Conservation (phyloP, 768 basidiomycete genomes). For the Calocera cornea region DNA sequence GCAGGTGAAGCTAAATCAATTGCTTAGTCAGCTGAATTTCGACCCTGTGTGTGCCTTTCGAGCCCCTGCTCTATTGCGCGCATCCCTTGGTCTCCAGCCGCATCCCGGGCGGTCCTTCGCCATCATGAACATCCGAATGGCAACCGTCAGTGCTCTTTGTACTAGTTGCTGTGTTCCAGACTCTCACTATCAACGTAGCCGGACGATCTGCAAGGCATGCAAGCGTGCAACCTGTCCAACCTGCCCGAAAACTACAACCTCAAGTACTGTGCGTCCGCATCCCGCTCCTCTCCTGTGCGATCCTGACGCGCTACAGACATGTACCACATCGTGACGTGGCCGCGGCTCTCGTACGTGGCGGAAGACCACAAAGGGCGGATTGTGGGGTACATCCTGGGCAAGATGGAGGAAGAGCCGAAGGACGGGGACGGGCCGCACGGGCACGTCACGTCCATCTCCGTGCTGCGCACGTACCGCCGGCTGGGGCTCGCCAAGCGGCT, state of each 20-base stretch:
- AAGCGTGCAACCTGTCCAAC: slow-evolving; percentile 35
- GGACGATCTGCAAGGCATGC: slow-evolving; percentile 35
- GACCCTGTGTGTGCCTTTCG: neutral
- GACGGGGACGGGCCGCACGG: slow-evolving; percentile 57
- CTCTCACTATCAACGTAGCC: slow-evolving; percentile 18
- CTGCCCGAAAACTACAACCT: slow-evolving; percentile 32
- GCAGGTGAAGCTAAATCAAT: neutral
- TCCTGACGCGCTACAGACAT: slow-evolving; percentile 24
- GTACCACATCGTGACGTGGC: slow-evolving; percentile 37
- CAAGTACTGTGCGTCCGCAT: slow-evolving; percentile 11
- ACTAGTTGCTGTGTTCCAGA: neutral
- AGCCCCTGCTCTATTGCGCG: too few relatives aligned
- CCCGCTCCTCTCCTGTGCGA: neutral
- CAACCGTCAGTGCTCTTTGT: neutral
- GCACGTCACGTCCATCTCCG: slow-evolving; percentile 94
- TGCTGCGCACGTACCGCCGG: slow-evolving; percentile 78
- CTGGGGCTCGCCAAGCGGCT: slow-evolving; percentile 86
- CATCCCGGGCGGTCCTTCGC: neutral
- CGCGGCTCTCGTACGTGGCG: slow-evolving; percentile 35
- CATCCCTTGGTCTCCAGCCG: too few relatives aligned
- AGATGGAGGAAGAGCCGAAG: slow-evolving; percentile 44
- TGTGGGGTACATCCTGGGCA: slow-evolving; percentile 37
- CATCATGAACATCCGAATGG: slow-evolving; percentile 1
- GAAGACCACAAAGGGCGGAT: slow-evolving; percentile 32
- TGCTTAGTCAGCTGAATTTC: neutral